Percentiles rank a stretch among this genome's conserved stretches.
Evolutionary conservation across 2,329 filamentous ascomycete species (phyloP).

Genomic region (Arthrobotrys entomopaga): DNA sequence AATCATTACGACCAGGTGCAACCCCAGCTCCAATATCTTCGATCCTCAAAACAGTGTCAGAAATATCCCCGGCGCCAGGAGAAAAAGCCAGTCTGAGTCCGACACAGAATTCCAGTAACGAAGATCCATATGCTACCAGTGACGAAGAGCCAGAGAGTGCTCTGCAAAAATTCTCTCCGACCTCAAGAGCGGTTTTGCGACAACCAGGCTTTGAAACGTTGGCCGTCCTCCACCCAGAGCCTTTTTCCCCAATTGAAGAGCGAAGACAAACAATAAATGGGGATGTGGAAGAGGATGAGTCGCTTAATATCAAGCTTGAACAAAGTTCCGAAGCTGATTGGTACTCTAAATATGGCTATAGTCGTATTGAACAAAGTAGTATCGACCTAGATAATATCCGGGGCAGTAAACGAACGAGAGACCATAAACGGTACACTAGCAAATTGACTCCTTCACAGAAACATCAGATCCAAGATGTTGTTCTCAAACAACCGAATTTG

Average conservation of each 20-base stretch:
- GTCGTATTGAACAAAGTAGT: slow-evolving; percentile 25
- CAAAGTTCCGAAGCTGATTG: slow-evolving; percentile 24
- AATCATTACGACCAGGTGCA: neutral
- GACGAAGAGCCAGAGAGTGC: slow-evolving; percentile 47
- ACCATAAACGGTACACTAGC: neutral
- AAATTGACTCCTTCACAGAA: neutral
- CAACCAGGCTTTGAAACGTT: slow-evolving; percentile 38
- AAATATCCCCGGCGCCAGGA: neutral
- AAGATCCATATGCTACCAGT: slow-evolving; percentile 18
- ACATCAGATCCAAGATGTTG: neutral
- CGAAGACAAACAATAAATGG: neutral
- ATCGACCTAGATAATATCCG: slow-evolving; percentile 43
- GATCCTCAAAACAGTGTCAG: neutral
- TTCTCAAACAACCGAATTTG: neutral
- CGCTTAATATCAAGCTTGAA: slow-evolving; percentile 25
- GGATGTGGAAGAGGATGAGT: neutral
- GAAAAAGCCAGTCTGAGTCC: neutral
- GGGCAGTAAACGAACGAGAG: neutral
- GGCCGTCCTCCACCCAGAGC: slow-evolving; percentile 33
- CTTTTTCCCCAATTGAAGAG: slow-evolving; percentile 17
- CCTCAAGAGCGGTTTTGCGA: slow-evolving; percentile 34
- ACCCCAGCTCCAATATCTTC: slow-evolving; percentile 6
- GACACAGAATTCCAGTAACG: neutral
- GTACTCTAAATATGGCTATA: slow-evolving; percentile 47
- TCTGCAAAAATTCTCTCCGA: slow-evolving; percentile 44